Percentiles rank a stretch among this genome's conserved stretches.
phyloP scores from a whole-genome alignment of 345 rosid genomes.

The Fremontodendron californicum region DNA sequence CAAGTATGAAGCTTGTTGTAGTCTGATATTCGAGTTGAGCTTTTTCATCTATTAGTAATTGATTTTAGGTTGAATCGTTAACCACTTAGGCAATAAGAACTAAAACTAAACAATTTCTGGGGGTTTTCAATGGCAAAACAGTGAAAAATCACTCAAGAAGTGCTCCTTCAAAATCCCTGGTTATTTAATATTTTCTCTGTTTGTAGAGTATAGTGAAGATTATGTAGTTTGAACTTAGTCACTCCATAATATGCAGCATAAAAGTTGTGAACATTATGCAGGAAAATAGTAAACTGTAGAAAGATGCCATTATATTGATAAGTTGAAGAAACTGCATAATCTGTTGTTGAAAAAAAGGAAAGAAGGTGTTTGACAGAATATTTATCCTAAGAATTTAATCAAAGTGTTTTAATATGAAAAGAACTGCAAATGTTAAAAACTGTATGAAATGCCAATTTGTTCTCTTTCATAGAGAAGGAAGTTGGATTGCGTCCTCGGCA shows the following conservation, averaged over 20 bases:
- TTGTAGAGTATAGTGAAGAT: background rate
- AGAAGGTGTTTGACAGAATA: background rate
- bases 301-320: no score
- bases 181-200: background rate
- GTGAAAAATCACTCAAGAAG: background rate
- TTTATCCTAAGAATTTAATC: no score
- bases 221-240: no score
- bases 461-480: background rate
- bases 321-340: no score
- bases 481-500: background rate
- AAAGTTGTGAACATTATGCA: background rate
- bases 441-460: background rate
- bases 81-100: background rate
- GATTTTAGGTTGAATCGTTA: background rate
- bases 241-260: background rate
- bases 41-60: background rate
- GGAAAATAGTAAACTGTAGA: no score
- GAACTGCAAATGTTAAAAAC: background rate
- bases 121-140: background rate
- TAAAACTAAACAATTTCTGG: background rate
- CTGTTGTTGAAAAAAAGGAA: background rate
- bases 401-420: background rate
- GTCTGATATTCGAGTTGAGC: background rate
- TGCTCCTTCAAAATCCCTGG: background rate
- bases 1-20: background rate